phyloP scores from a whole-genome alignment of 768 basidiomycete species.

The Trametes maxima region DNA sequence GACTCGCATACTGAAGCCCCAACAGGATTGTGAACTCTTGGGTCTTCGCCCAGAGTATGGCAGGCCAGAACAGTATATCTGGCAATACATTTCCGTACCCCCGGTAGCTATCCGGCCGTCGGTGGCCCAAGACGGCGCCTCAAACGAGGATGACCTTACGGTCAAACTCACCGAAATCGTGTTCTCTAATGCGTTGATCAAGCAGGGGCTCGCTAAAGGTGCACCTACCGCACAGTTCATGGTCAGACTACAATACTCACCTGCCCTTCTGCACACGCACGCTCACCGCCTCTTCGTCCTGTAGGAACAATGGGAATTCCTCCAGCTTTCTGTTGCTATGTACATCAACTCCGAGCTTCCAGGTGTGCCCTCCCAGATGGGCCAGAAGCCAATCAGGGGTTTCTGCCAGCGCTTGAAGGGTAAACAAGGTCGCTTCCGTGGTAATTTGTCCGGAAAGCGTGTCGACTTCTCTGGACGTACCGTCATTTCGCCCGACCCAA shows the following conservation, averaged over 20 bases:
- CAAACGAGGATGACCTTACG: conserved; percentile 97
- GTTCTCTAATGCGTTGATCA: conserved; percentile 90
- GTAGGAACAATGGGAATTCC: conserved; percentile 99
- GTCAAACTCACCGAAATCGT: conserved; percentile 98
- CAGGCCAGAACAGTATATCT: conserved; percentile 95
- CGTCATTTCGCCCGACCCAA: conserved; percentile 99
- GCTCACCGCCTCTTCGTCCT: conserved; percentile 1
- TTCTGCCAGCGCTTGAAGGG: conserved; percentile 98
- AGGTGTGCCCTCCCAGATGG: conserved; percentile 84
- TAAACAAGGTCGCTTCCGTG: conserved; percentile 98
- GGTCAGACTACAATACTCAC: conserved; percentile 44
- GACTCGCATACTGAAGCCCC: neutral
- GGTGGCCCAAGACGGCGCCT: conserved; percentile 96
- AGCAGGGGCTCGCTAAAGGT: conserved; percentile 86
- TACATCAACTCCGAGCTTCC: conserved; percentile 98
- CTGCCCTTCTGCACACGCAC: conserved; percentile 5
- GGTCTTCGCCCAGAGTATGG: conserved; percentile 88
- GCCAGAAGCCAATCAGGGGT: conserved; percentile 94
- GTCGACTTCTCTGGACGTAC: conserved; percentile 98
- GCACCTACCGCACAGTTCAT: conserved; percentile 87
- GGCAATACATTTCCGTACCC: conserved; percentile 98
- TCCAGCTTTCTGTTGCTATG: conserved; percentile 93
- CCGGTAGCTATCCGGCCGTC: conserved; percentile 97
- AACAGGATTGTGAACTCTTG: conserved; percentile 90
- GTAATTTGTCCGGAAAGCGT: conserved; percentile 97